phyloP scores from a whole-genome alignment of 2,329 filamentous ascomycete species.

The Ramichloridium luteum region DNA sequence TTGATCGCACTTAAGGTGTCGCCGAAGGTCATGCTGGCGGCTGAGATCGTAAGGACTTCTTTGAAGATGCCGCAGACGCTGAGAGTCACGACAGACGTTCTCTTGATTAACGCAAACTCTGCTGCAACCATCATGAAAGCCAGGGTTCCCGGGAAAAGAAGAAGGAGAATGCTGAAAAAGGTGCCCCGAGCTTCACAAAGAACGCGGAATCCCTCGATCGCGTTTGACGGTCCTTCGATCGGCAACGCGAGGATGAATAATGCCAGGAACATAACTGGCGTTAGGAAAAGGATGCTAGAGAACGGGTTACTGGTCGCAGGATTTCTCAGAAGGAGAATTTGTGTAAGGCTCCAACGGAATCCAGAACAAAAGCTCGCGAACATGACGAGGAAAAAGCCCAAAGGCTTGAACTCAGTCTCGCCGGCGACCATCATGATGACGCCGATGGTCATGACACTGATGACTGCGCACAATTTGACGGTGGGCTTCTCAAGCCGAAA shows the following conservation, averaged over 20 bases:
- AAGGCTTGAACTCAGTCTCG: conserved; percentile 75
- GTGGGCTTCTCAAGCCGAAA: conserved; percentile 86
- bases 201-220: conserved; percentile 51
- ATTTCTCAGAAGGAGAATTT: conserved; percentile 86
- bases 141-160: conserved; percentile 80
- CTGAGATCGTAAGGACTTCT: conserved; percentile 89
- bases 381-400: conserved; percentile 87
- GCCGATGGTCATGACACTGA: conserved; percentile 79
- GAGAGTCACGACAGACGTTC: conserved; percentile 88
- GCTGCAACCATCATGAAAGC: conserved; percentile 95
- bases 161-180: conserved; percentile 53
- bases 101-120: conserved; percentile 88
- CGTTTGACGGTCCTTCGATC: conserved; percentile 63
- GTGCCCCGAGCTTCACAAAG: conserved; percentile 58
- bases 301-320: conserved; percentile 94
- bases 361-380: conserved; percentile 88
- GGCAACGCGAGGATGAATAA: conserved; percentile 71
- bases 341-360: conserved; percentile 96
- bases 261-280: conserved; percentile 86
- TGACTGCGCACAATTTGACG: conserved; percentile 73
- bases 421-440: conserved; percentile 98
- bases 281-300: conserved; percentile 93
- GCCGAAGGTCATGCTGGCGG: conserved; percentile 76
- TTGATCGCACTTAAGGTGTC: conserved; percentile 83
- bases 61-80: conserved; percentile 98